Evolutionary conservation across 345 rosid species (phyloP).

Genomic region (Eucalyptus sp.): DNA sequence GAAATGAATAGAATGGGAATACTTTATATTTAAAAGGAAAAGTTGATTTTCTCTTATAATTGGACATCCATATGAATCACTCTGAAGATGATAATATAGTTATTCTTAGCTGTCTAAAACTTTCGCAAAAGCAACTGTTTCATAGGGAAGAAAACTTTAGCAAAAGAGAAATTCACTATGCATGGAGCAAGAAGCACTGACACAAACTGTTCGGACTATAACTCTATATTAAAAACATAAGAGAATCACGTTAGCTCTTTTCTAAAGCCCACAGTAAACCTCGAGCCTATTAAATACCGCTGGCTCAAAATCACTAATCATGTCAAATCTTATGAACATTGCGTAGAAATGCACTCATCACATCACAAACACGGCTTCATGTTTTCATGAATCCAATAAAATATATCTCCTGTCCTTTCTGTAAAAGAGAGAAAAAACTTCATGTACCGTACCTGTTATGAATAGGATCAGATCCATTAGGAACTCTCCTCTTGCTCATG

Average conservation of each 20-base stretch:
- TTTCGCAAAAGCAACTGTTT: not conserved
- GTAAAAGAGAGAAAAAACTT: not conserved
- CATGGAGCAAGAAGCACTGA: not conserved
- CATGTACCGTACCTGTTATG: slow-evolving; percentile 60
- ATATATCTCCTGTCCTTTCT: not conserved
- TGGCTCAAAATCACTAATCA: not conserved
- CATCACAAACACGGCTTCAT: not conserved
- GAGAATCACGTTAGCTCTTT: not conserved
- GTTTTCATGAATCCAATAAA: not conserved
- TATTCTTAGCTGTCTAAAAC: not conserved
- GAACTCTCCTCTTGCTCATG: slow-evolving; percentile 78
- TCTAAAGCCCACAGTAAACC: not conserved
- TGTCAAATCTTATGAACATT: not conserved
- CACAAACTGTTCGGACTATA: not conserved
- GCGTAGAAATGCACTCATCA: not conserved
- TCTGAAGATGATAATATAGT: not conserved
- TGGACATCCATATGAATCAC: not conserved
- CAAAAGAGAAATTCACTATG: not conserved
- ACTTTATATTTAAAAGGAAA: not conserved
- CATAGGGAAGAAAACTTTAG: not conserved
- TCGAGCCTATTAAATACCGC: not conserved
- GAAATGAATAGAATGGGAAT: not conserved
- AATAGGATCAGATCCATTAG: slow-evolving; percentile 94
- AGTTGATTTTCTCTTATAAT: not conserved
- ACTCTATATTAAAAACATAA: not conserved